phyloP scores from a whole-genome alignment of 1,284 basidiomycete species.

The Cryptococcus sp. region DNA sequence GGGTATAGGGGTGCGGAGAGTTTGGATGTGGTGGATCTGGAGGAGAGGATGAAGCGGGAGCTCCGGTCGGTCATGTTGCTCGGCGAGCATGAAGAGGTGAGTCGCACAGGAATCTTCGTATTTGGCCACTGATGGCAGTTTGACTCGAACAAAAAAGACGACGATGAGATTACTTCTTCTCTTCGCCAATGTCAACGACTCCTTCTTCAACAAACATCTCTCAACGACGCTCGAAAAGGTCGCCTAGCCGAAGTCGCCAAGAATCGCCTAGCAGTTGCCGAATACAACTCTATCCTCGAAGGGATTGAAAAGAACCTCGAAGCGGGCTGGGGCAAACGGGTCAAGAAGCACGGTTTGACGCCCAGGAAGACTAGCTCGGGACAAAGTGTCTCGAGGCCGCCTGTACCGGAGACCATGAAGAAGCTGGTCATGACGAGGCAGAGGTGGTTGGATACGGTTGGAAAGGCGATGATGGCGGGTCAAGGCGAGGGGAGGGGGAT shows the following conservation, averaged over 20 bases:
- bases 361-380: conserved; percentile 70
- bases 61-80: conserved; percentile 52
- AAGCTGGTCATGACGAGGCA: conserved; percentile 63
- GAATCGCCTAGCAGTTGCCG: conserved; percentile 81
- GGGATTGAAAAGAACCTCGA: conserved; percentile 74
- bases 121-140: conserved; percentile 50
- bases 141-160: conserved; percentile 69
- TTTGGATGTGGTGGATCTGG: conserved; percentile 51
- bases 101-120: conserved; percentile 11
- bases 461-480: conserved; percentile 57
- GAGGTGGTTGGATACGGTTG: conserved; percentile 70
- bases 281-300: conserved; percentile 73
- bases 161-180: conserved; percentile 87
- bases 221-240: conserved; percentile 75
- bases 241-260: conserved; percentile 72
- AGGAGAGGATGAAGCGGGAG: conserved; percentile 53
- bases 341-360: conserved; percentile 54
- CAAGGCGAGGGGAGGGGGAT: conserved; percentile 64
- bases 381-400: conserved; percentile 49
- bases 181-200: conserved; percentile 82
- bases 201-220: conserved; percentile 65
- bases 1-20: conserved; percentile 16
- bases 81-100: conserved; percentile 50
- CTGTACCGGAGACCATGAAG: conserved; percentile 65
- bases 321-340: conserved; percentile 47